Base-by-base conservation (phyloP, 106 monocot species). In the Amphibolis antarctica region DNA sequence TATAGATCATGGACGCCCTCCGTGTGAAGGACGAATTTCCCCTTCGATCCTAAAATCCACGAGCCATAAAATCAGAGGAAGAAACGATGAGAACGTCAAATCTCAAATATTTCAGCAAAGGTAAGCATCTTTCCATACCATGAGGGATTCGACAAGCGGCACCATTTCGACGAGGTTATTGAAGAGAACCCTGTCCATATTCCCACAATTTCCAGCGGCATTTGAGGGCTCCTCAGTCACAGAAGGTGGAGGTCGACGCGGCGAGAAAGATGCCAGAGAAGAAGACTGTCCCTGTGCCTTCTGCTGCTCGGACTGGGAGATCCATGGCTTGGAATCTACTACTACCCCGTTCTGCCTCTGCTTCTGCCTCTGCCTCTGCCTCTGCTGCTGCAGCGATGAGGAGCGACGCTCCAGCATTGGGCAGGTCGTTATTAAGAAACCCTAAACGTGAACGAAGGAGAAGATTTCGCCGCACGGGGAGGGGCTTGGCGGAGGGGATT, bases 121-220 rank as follows among this genome's bases (percentile, higher is more conserved):
- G 21, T 29, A 22, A 53, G 71, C 36, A 36, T 36, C 36, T 36
- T 36, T 36, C 36, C 22, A 11, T 21, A 96, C 96, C 96, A 96
- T 86, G 69, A 96, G 86, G 43, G 96, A 87, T 27, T 96, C 96
- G 49, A 96, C 81, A 36, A 96, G 84, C 45, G 96, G 96, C 17
- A 90, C 86, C 74, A 96, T 84, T 73, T 96, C 96, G 31, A 96
- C 90, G 61, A 96, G 83, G 78, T 96, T 90, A 46, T 77, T 81
- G 71, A 82, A 89, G 24, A 96, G 90, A 48, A 86, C 84, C 9
- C 72, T 59, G 65, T 96, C 96, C 63, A 96, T 75, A 70, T 80
- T 74, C 15, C 70, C 75, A 26, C 48, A 75, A 22, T 44, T 70
- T 10, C 52, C 66, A 15, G 82, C 15, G 20, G 17, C 68, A 52